Evolutionary conservation across 371 early-diverging fungal species (phyloP).

Genomic region (Actinomortierella wolfii): DNA sequence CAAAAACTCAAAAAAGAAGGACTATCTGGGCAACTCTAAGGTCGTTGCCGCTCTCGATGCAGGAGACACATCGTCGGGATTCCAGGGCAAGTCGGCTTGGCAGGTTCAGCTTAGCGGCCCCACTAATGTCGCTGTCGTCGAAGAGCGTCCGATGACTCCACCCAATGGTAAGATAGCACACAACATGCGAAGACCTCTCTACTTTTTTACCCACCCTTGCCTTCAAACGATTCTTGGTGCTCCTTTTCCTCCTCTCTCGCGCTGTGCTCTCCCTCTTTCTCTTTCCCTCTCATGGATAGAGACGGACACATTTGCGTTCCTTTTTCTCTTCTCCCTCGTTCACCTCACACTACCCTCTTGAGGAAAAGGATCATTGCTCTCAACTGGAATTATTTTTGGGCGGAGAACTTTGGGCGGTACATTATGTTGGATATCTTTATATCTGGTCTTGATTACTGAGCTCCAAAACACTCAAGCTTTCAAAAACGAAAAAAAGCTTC

Average conservation of each 20-base stretch:
- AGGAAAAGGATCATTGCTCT: no score
- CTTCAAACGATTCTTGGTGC: neutral
- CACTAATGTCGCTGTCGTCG: conserved; percentile 25
- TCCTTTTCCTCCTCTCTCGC: neutral
- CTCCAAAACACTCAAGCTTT: no score
- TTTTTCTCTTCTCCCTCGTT: no score
- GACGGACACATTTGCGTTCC: no score
- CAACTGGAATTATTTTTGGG: no score
- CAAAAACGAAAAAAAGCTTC: no score
- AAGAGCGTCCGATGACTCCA: conserved; percentile 26
- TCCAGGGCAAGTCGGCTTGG: conserved; percentile 56
- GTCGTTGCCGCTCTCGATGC: conserved; percentile 74
- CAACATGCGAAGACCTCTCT: neutral
- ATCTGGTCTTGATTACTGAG: no score
- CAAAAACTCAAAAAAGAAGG: conserved; percentile 76
- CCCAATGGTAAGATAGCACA: conserved; percentile 26
- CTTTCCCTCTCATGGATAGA: no score
- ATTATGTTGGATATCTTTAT: no score
- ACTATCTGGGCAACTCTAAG: conserved; percentile 78
- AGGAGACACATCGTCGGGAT: conserved; percentile 68
- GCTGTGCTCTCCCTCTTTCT: neutral
- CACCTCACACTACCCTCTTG: no score
- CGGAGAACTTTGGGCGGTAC: no score
- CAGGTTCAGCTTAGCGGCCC: conserved; percentile 45
- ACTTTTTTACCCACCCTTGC: neutral